These are phyloP conservation scores for Yarrowia alimentaria DNA, from an alignment of 805 yeast genomes.

Conservation along the genomic window DNA sequence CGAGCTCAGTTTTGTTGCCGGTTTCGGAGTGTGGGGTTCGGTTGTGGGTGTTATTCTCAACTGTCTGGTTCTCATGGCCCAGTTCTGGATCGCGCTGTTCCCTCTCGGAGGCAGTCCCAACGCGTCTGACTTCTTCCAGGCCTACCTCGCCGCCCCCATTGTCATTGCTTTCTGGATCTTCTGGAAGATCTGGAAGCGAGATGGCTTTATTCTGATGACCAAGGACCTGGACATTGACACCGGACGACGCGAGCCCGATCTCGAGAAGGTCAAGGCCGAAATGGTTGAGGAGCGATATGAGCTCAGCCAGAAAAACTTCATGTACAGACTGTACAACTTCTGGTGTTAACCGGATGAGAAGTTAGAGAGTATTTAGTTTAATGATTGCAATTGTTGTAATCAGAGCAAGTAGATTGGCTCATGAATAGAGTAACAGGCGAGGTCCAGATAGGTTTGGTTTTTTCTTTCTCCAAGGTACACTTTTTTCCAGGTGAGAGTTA, in stretches of 20 bases:
- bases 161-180: constrained; percentile 48
- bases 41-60: constrained; percentile 55
- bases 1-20: constrained; percentile 59
- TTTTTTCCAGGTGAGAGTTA: no score
- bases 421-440: no score
- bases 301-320: constrained; percentile 47
- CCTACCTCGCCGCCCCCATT: constrained; percentile 50
- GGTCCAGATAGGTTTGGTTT: no score
- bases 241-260: constrained; percentile 56
- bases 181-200: constrained; percentile 48
- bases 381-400: constrained; percentile 2
- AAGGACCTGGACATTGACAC: constrained; percentile 57
- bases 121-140: constrained; percentile 49
- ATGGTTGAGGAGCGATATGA: constrained; percentile 50
- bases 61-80: constrained; percentile 62
- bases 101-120: constrained; percentile 59
- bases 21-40: constrained; percentile 60
- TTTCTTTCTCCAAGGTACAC: no score
- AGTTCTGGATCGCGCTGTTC: constrained; percentile 79
- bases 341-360: constrained; percentile 53
- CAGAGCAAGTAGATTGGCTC: no score
- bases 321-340: constrained; percentile 44
- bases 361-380: no score
- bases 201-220: constrained; percentile 45
- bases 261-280: constrained; percentile 51